Percentiles rank a stretch among this genome's conserved stretches.
Conservation (phyloP, 192 early-diverging fungal genomes). For the Oehlia diaphana region DNA sequence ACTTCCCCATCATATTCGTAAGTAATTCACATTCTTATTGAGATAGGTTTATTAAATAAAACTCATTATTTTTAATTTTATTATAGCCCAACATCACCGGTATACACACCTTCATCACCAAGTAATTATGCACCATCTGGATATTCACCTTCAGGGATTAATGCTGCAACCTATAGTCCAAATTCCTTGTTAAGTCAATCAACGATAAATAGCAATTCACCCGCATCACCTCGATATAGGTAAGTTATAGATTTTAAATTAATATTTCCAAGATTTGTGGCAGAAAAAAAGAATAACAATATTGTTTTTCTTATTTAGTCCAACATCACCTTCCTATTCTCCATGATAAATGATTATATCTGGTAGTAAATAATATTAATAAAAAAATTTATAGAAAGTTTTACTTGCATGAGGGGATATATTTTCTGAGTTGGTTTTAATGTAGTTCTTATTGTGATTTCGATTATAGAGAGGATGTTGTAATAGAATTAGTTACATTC, state of each 20-base stretch:
- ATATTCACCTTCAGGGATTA: neutral
- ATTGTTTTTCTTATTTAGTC: neutral
- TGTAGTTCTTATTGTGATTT: neutral
- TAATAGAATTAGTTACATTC: neutral
- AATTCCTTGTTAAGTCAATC: neutral
- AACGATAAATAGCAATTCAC: neutral
- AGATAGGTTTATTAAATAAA: neutral
- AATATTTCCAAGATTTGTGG: too few species aligned
- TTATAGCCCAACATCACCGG: conserved; percentile 24
- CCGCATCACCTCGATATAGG: conserved; percentile 15
- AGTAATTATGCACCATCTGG: conserved; percentile 7
- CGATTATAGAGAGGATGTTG: neutral
- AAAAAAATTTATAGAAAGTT: neutral
- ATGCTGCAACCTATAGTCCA: neutral
- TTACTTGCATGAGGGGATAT: neutral
- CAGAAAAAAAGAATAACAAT: neutral
- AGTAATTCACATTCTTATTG: neutral
- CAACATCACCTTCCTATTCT: conserved; percentile 21
- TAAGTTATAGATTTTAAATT: neutral
- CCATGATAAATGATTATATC: neutral
- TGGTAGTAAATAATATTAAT: neutral
- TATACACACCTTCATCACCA: conserved; percentile 15
- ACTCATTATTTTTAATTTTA: neutral
- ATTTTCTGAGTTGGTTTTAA: neutral
- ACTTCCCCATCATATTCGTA: conserved; percentile 29